Base-by-base conservation (phyloP, 2,329 filamentous ascomycete species). In the Eutypella sp. region DNA sequence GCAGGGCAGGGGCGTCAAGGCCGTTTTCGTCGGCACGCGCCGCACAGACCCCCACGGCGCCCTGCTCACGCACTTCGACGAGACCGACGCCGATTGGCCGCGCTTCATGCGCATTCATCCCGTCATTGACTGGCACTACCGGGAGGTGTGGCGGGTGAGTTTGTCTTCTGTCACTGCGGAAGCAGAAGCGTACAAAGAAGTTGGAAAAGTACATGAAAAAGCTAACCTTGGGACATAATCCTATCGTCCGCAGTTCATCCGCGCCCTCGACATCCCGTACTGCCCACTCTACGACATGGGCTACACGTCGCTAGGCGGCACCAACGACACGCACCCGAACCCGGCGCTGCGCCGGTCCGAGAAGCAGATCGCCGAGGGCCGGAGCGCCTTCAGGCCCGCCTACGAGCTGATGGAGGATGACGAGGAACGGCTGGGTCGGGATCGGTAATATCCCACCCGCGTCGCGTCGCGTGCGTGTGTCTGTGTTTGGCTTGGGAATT, bases 51-150 rank as follows among this genome's bases (percentile, higher is more conserved):
- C 93, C 6, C 90, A 97, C 64, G 89, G 92, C 40, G 83, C 82
- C 56, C 73, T 76, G 15, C 66, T 99, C 58, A 86, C 79, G 33
- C 82, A 87, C 67, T 97, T 97, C 62, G 88, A 95, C 62, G 79
- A 77, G 42, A 99, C 93, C 4, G 93, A 97, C 67, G 73, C 78
- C 29, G 90, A 85, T 2, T 99, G 93, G 93, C 93, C 93, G 29
- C 71, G 76, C 37, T 96, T 97, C 60, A 91, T 97, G 84, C 81
- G 93, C 47, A 77, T 97, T 49, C 90, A 99, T 67, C 92, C 93
- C 0, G 87, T 99, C 9, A 91, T 99, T 61, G 93, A 99, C 67
- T 99, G 93, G 93, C 89, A 93, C 65, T 96, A 96, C 66, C 80
- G 82, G 10, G 92, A 97, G 65, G 92, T 97, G 44, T 97, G 93